phyloP scores from a whole-genome alignment of 371 early-diverging fungal genomes.

The Apophysomyces elegans region DNA sequence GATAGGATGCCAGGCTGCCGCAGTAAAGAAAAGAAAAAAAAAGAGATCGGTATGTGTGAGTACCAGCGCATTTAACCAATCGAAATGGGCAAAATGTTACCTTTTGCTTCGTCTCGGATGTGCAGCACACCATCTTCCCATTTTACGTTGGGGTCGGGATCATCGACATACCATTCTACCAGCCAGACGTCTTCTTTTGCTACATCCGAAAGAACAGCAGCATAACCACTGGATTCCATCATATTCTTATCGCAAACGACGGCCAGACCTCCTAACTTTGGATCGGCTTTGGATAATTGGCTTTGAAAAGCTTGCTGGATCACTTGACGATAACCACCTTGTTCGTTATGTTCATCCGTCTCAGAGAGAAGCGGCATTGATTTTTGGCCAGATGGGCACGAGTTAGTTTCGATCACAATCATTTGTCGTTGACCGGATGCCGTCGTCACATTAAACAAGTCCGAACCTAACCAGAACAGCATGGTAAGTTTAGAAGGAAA shows the following conservation, averaged over 20 bases:
- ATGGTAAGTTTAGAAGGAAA: slow-evolving; percentile 8
- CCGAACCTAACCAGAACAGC: slow-evolving; percentile 63
- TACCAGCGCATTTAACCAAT: too few relatives aligned
- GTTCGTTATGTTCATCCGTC: slow-evolving; percentile 72
- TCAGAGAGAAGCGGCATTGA: slow-evolving; percentile 93
- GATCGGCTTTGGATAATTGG: slow-evolving; percentile 72
- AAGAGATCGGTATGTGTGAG: background rate
- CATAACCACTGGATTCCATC: slow-evolving; percentile 94
- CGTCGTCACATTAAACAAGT: slow-evolving; percentile 92
- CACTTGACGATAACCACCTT: slow-evolving; percentile 81
- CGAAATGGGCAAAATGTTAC: slow-evolving; percentile 18
- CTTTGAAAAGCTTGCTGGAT: slow-evolving; percentile 80
- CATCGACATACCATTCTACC: slow-evolving; percentile 79
- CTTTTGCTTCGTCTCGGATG: slow-evolving; percentile 71
- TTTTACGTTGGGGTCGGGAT: slow-evolving; percentile 81
- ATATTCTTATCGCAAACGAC: slow-evolving; percentile 90
- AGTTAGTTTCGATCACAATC: slow-evolving; percentile 96
- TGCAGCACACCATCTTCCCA: slow-evolving; percentile 83
- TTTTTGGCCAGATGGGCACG: slow-evolving; percentile 95
- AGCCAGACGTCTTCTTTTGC: slow-evolving; percentile 86
- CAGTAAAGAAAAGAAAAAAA: slow-evolving; percentile 11
- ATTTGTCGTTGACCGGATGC: slow-evolving; percentile 88
- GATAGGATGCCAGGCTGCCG: slow-evolving; percentile 81
- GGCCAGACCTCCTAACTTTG: slow-evolving; percentile 79
- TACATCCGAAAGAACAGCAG: slow-evolving; percentile 85